A percentile compares a stretch with the other conserved stretches of the same genome.
phyloP scores from a whole-genome alignment of 805 yeast genomes.

The Suhomyces tanzawaensis region DNA sequence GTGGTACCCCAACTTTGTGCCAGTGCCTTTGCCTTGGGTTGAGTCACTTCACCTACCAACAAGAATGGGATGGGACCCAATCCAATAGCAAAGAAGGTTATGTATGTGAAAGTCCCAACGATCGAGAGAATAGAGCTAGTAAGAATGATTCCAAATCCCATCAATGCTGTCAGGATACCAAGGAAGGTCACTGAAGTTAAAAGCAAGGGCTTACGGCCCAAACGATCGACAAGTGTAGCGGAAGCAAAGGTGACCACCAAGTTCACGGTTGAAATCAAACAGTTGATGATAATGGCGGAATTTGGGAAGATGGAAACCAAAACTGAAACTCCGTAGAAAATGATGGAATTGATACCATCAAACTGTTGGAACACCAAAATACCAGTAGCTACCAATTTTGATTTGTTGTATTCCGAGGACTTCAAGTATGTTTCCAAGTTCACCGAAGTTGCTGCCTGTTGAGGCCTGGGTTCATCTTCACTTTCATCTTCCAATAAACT shows the following conservation, averaged over 20 bases:
- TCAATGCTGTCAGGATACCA: conserved; percentile 60
- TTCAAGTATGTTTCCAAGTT: conserved; percentile 46
- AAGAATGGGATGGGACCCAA: conserved; percentile 95
- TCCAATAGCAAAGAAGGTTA: conserved; percentile 86
- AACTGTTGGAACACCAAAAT: conserved; percentile 85
- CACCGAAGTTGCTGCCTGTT: conserved; percentile 18
- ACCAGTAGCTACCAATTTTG: conserved; percentile 65
- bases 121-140: conserved; percentile 51
- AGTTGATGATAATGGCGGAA: conserved; percentile 68
- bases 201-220: conserved; percentile 75
- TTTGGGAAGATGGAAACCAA: conserved; percentile 70
- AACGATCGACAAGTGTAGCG: conserved; percentile 69
- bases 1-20: conserved; percentile 94
- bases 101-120: conserved; percentile 65
- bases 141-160: conserved; percentile 63
- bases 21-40: conserved; percentile 68
- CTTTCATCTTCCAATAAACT: conserved; percentile 15
- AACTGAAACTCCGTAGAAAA: conserved; percentile 89
- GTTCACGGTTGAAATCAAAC: conserved; percentile 72
- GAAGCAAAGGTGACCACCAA: conserved; percentile 70
- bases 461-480: background rate
- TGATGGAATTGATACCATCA: conserved; percentile 88
- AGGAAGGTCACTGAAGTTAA: conserved; percentile 63
- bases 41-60: conserved; percentile 85
- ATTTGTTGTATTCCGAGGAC: conserved; percentile 49